phyloP scores from a whole-genome alignment of 1,284 basidiomycete genomes.

The Phlebopus sp. region DNA sequence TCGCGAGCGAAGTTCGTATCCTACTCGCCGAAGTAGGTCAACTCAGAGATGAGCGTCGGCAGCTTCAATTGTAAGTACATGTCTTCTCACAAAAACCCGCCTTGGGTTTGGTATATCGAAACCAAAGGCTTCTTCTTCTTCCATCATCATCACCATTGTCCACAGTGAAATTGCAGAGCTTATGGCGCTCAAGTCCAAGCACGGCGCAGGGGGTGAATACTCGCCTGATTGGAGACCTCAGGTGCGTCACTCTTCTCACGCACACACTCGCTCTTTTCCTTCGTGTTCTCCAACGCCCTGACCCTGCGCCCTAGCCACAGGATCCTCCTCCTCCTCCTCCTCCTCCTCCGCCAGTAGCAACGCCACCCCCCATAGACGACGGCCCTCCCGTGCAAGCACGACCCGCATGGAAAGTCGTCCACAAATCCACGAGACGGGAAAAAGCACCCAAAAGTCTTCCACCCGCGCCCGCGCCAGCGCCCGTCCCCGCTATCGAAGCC shows the following conservation, averaged over 20 bases:
- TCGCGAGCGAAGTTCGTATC: constrained; percentile 57
- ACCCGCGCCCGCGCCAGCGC: constrained; percentile 33
- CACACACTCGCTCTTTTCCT: background rate
- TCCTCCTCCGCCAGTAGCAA: constrained; percentile 31
- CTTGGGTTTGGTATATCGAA: too few species aligned
- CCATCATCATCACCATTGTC: background rate
- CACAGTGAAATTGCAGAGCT: constrained; percentile 71
- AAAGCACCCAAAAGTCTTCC: constrained; percentile 38
- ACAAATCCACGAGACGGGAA: constrained; percentile 56
- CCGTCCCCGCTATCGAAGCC: constrained; percentile 43
- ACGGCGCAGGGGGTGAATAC: constrained; percentile 67
- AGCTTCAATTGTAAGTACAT: constrained; percentile 61
- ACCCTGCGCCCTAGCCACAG: constrained; percentile 20
- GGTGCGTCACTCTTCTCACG: constrained; percentile 32
- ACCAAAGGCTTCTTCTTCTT: too few species aligned
- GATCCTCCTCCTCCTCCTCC: constrained; percentile 37
- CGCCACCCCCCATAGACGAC: constrained; percentile 38
- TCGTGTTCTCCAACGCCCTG: constrained; percentile 2
- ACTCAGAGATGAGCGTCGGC: constrained; percentile 67
- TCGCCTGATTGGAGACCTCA: constrained; percentile 62
- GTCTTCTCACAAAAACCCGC: too few species aligned
- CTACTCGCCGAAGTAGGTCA: constrained; percentile 71
- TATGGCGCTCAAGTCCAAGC: constrained; percentile 73
- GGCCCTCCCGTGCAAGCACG: constrained; percentile 47
- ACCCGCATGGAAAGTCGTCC: constrained; percentile 69